Evolutionary conservation across 1,284 basidiomycete species (phyloP).

Genomic region (Ceratobasidium sp.): DNA sequence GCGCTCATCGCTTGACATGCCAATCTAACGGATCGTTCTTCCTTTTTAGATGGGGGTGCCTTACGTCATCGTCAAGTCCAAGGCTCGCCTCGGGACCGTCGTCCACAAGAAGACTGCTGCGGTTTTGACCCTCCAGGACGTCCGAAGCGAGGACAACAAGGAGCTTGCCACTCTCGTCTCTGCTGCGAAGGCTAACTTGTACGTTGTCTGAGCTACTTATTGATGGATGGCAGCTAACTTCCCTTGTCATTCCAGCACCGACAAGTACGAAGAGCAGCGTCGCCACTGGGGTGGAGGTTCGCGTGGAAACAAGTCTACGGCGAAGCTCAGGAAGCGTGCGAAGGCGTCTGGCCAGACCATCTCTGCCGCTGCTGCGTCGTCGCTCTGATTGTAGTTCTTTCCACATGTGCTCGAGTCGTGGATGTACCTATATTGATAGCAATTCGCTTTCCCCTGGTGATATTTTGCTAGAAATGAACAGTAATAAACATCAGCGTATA

Average conservation of each 20-base stretch:
- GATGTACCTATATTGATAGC: conserved; percentile 1
- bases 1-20: neutral
- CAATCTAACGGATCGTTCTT: neutral
- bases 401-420: neutral
- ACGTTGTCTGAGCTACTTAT: conserved; percentile 53
- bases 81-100: conserved; percentile 95
- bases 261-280: conserved; percentile 94
- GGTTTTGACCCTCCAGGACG: conserved; percentile 90
- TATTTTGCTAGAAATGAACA: conserved; percentile 7
- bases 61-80: conserved; percentile 98
- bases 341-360: conserved; percentile 83
- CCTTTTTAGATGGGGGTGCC: conserved; percentile 85
- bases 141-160: conserved; percentile 92
- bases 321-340: conserved; percentile 94
- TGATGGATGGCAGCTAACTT: too few species aligned
- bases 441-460: neutral
- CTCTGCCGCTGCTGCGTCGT: conserved; percentile 58
- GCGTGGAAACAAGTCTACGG: conserved; percentile 91
- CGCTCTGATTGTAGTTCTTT: conserved; percentile 17
- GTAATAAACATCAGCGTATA: neutral
- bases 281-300: conserved; percentile 96
- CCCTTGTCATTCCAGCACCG: conserved; percentile 73
- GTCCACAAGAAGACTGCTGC: conserved; percentile 99
- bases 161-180: conserved; percentile 93
- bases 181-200: conserved; percentile 98